phyloP scores from a whole-genome alignment of 2,329 filamentous ascomycete genomes.

The Cadophora gregata region DNA sequence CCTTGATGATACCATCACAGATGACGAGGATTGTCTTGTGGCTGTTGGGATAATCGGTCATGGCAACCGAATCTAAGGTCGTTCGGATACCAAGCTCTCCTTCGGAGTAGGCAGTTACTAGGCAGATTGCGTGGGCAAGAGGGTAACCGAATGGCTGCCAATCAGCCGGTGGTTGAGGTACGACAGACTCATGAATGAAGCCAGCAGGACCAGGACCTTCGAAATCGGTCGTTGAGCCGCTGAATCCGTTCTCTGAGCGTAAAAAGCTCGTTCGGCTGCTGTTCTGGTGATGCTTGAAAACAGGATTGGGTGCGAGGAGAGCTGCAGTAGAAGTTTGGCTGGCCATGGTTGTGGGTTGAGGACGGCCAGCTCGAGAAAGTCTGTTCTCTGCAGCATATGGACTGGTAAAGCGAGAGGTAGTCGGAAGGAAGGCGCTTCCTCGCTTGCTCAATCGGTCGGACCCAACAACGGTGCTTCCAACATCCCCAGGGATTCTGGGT shows the following conservation, averaged over 20 bases:
- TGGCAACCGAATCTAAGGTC: conserved; percentile 93
- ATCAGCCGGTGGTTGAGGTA: conserved; percentile 93
- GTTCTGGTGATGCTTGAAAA: conserved; percentile 70
- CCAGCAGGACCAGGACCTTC: conserved; percentile 84
- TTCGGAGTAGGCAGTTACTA: conserved; percentile 97
- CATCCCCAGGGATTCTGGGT: conserved; percentile 77
- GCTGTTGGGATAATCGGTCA: conserved; percentile 98
- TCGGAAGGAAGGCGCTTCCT: conserved; percentile 83
- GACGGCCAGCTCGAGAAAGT: conserved; percentile 52
- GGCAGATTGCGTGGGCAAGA: conserved; percentile 88
- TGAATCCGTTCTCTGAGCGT: conserved; percentile 61
- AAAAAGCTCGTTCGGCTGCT: conserved; percentile 70
- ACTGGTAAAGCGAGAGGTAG: conserved; percentile 92
- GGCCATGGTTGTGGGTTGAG: conserved; percentile 87
- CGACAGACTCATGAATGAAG: conserved; percentile 96
- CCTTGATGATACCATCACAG: conserved; percentile 97
- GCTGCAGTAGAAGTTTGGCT: conserved; percentile 79
- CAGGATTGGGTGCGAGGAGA: conserved; percentile 70
- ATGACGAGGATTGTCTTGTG: conserved; percentile 97
- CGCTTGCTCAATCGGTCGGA: conserved; percentile 80
- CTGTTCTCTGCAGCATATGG: conserved; percentile 82
- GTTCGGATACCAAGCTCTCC: conserved; percentile 91
- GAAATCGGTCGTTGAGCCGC: conserved; percentile 55
- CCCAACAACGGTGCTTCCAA: conserved; percentile 66
- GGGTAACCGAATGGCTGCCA: conserved; percentile 98